Evolutionary conservation across 345 rosid genomes (phyloP).

Genomic region (Salix dunnii): DNA sequence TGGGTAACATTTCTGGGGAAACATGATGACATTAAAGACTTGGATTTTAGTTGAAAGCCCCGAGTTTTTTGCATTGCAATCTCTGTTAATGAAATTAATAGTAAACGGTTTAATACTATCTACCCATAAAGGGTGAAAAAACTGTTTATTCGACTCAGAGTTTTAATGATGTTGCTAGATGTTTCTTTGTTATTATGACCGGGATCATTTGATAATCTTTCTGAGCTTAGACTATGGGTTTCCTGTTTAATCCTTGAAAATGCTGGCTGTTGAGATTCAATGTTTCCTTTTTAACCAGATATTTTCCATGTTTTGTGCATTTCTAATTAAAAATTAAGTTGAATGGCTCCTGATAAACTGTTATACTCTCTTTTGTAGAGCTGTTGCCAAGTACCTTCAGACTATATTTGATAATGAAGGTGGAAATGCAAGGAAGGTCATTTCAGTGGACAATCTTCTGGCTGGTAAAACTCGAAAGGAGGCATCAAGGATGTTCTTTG

Average conservation of each 20-base stretch:
- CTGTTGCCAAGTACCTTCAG: constrained; percentile 90
- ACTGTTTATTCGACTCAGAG: background rate
- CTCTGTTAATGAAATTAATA: background rate
- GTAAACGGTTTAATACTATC: background rate
- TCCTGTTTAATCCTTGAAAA: background rate
- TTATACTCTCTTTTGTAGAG: constrained; percentile 38
- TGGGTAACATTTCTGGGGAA: background rate
- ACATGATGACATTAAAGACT: background rate
- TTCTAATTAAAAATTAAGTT: background rate
- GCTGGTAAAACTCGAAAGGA: constrained; percentile 95
- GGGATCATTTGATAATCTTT: background rate
- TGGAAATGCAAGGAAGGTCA: constrained; percentile 48
- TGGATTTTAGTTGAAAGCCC: background rate
- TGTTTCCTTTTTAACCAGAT: too few species aligned
- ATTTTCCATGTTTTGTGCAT: background rate
- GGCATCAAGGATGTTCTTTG: constrained; percentile 97
- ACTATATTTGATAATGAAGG: constrained; percentile 65
- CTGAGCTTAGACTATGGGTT: background rate
- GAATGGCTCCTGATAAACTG: background rate
- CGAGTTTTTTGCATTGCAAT: background rate
- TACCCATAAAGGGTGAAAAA: background rate
- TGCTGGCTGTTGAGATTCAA: background rate
- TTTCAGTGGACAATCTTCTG: constrained; percentile 65
- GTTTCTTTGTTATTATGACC: background rate
- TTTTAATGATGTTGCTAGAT: background rate